A percentile compares a stretch with the other conserved stretches of the same genome.
Evolutionary conservation across 257 asterid genomes (phyloP).

Genomic region (Nicotiana noctiflora): DNA sequence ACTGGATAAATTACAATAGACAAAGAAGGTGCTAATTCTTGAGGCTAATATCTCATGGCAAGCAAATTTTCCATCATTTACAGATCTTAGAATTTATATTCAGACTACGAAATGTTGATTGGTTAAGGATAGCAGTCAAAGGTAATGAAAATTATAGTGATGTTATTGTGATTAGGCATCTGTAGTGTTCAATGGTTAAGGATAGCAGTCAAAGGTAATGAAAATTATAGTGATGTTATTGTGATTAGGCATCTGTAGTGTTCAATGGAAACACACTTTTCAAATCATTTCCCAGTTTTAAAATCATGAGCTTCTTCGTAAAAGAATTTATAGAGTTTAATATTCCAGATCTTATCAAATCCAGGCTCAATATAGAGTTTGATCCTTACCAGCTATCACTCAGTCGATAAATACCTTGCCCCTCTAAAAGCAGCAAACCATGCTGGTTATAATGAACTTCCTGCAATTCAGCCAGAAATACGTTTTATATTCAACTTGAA

Average conservation of each 20-base stretch:
- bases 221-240: neutral
- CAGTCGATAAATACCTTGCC: constrained; percentile 89
- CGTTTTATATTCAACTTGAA: neutral
- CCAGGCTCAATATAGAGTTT: neutral
- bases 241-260: neutral
- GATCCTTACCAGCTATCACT: constrained; percentile 80
- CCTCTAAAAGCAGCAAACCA: constrained; percentile 87
- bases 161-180: neutral
- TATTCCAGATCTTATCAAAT: neutral
- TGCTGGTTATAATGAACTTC: constrained; percentile 97
- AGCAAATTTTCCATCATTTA: neutral
- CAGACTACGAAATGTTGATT: neutral
- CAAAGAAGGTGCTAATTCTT: neutral
- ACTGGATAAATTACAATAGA: neutral
- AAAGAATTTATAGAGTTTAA: no score
- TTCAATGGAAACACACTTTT: neutral
- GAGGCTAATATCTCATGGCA: neutral
- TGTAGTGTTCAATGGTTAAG: neutral
- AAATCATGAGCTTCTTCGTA: neutral
- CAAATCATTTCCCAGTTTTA: neutral
- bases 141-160: neutral
- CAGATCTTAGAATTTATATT: neutral
- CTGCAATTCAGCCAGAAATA: constrained; percentile 36
- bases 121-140: neutral
- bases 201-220: neutral